phyloP scores from a whole-genome alignment of 805 yeast species.

The Nakazawaea wickerhamii region DNA sequence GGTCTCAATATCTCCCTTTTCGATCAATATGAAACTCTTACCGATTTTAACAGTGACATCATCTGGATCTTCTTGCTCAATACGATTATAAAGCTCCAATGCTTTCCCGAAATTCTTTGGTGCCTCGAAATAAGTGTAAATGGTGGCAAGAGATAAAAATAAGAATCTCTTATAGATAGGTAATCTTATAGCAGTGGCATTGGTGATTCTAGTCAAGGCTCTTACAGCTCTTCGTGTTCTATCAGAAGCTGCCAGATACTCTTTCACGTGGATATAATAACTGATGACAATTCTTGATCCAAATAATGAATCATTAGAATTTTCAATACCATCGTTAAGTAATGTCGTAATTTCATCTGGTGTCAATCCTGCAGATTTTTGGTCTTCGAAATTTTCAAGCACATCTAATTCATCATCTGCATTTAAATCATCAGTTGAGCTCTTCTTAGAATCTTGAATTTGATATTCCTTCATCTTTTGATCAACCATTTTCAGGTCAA shows the following conservation, averaged over 20 bases:
- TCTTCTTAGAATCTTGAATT: constrained; percentile 14
- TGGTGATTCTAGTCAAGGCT: constrained; percentile 41
- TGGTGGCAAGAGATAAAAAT: constrained; percentile 61
- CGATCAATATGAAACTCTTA: constrained; percentile 70
- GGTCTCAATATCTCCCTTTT: constrained; percentile 48
- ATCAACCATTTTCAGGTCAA: constrained; percentile 30
- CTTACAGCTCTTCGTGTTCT: constrained; percentile 57
- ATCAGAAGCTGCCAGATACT: constrained; percentile 58
- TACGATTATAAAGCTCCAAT: constrained; percentile 57
- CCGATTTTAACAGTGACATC: constrained; percentile 71
- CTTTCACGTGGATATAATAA: constrained; percentile 53
- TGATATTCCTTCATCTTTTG: constrained; percentile 18
- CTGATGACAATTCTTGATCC: constrained; percentile 62
- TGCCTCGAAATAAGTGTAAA: constrained; percentile 81
- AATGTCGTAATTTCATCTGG: constrained; percentile 34
- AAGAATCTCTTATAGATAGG: constrained; percentile 51
- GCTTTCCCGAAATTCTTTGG: constrained; percentile 85
- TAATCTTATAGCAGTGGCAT: constrained; percentile 42
- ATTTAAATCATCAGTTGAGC: constrained; percentile 19
- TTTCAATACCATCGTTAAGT: constrained; percentile 34
- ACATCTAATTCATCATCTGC: constrained; percentile 15
- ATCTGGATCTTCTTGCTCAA: constrained; percentile 36
- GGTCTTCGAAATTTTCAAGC: constrained; percentile 10
- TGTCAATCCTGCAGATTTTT: constrained; percentile 15
- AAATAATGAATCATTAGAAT: constrained; percentile 39